A percentile compares a stretch with the other conserved stretches of the same genome.
These are phyloP conservation scores for Chaetomiaceae sp. DNA, from an alignment of 2,329 filamentous ascomycete genomes.

Conservation along the genomic window DNA sequence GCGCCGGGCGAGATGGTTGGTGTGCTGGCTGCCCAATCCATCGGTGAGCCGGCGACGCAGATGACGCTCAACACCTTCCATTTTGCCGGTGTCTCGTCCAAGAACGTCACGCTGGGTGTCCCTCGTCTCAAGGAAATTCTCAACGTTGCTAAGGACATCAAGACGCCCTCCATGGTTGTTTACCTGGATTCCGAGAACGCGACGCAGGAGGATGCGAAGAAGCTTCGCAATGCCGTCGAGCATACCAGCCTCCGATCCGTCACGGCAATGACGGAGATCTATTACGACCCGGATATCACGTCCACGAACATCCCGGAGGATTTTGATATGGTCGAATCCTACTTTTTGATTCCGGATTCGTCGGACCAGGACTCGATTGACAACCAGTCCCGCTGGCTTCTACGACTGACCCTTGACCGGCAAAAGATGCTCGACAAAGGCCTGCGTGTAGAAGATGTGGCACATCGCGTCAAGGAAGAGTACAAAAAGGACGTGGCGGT, in stretches of 20 bases:
- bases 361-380: slow-evolving; percentile 57
- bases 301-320: slow-evolving; percentile 82
- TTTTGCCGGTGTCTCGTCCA: slow-evolving; percentile 98
- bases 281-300: slow-evolving; percentile 90
- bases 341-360: slow-evolving; percentile 90
- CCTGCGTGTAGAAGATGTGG: slow-evolving; percentile 85
- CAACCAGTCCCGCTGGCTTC: slow-evolving; percentile 86
- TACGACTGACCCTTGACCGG: slow-evolving; percentile 87
- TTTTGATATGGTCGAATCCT: slow-evolving; percentile 90
- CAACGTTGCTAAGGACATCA: slow-evolving; percentile 96
- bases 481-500: slow-evolving; percentile 82
- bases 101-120: slow-evolving; percentile 99
- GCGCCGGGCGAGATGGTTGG: slow-evolving; percentile 98
- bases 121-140: slow-evolving; percentile 99
- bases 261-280: slow-evolving; percentile 88
- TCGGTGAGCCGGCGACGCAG: slow-evolving; percentile 96
- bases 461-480: slow-evolving; percentile 78
- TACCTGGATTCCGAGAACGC: slow-evolving; percentile 62
- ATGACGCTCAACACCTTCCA: slow-evolving; percentile 99
- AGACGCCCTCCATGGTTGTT: slow-evolving; percentile 95
- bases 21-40: slow-evolving; percentile 94
- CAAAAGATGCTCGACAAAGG: slow-evolving; percentile 95
- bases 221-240: slow-evolving; percentile 81
- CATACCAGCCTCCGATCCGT: slow-evolving; percentile 91
- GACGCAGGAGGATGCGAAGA: slow-evolving; percentile 75